A percentile compares a stretch with the other conserved stretches of the same genome.
These are phyloP conservation scores for Pyrenula aspistea DNA, from an alignment of 495 filamentous ascomycete species.

Conservation along the genomic window DNA sequence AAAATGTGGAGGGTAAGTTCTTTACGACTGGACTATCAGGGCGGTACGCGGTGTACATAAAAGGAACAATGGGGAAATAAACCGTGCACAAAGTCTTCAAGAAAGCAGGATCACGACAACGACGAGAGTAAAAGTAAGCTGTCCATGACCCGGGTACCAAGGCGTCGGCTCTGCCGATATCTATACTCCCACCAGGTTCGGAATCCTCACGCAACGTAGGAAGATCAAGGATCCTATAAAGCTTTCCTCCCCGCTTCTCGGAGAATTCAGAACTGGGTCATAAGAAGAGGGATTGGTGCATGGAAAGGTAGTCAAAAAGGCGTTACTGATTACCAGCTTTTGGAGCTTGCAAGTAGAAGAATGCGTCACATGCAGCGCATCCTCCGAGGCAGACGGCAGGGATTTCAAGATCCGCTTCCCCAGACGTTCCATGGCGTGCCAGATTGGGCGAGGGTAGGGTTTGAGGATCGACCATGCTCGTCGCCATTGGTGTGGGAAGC, in stretches of 20 bases:
- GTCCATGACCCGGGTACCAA: too few species aligned
- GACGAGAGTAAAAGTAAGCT: too few species aligned
- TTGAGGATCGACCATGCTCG: background rate
- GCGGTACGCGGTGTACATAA: too few species aligned
- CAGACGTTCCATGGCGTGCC: background rate
- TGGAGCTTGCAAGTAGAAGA: background rate
- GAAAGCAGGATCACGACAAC: too few species aligned
- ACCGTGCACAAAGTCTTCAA: too few species aligned
- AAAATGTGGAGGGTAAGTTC: too few species aligned
- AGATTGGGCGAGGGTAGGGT: background rate
- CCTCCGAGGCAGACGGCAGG: background rate
- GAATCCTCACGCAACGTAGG: too few species aligned
- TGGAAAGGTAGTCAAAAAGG: background rate
- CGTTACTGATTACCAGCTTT: background rate
- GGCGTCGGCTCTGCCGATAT: too few species aligned
- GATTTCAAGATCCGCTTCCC: background rate
- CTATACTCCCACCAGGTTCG: too few species aligned
- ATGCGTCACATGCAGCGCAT: background rate
- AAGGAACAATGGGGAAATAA: too few species aligned
- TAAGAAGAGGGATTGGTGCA: background rate
- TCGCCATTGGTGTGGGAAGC: background rate
- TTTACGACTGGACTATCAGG: too few species aligned
- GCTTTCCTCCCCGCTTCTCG: background rate
- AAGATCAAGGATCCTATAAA: too few species aligned
- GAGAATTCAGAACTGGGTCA: background rate